Evolutionary conservation across 2,329 filamentous ascomycete genomes (phyloP), one percentile per base, ranked within the genome.

Genomic region (Magnaporthiopsis incrustans): DNA sequence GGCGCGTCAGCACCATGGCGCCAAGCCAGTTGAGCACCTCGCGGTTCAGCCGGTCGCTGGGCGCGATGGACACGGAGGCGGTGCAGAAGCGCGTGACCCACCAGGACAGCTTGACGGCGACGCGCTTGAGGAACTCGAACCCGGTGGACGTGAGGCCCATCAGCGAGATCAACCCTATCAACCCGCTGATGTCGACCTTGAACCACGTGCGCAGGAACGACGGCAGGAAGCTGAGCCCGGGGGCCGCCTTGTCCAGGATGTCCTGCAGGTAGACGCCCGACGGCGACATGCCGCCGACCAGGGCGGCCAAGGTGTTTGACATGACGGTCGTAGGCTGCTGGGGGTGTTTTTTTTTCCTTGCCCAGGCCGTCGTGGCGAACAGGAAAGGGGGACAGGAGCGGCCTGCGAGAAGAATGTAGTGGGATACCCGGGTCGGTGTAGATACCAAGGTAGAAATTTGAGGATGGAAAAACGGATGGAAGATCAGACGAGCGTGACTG

Each of bases 1-100:
- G 69, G 6, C 68, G 69, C 15, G 68, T 64, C 18, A 77, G 72
- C 3, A 77, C 71, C 8, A 76, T 70, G 50, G 73, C 70, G 3
- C 73, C 73, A 10, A 77, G 67, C 75, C 75, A 77, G 69, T 75
- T 75, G 60, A 77, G 67, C 4, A 77, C 74, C 60, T 77, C 75
- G 8, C 71, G 68, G 66, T 77, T 77, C 59, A 77, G 72, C 8
- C 73, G 70, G 66, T 77, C 75, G 50, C 70, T 71, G n/a, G 71
- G 72, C 1, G 71, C 70, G 60, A 77, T 74, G 27, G 74, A 75
- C 25, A 77, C 72, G 5, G 75, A 74, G 3, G 75, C 73, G 0
- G 75, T 77, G 63, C 77, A 71, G 66, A 76, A 76, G 3, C 71
- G 69, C 2, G 74, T 71, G 5, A 76, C 67, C 71, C 72, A 74